These are phyloP conservation scores for Drechslerella stenobrocha DNA, from an alignment of 2,329 filamentous ascomycete genomes.

Conservation along the genomic window DNA sequence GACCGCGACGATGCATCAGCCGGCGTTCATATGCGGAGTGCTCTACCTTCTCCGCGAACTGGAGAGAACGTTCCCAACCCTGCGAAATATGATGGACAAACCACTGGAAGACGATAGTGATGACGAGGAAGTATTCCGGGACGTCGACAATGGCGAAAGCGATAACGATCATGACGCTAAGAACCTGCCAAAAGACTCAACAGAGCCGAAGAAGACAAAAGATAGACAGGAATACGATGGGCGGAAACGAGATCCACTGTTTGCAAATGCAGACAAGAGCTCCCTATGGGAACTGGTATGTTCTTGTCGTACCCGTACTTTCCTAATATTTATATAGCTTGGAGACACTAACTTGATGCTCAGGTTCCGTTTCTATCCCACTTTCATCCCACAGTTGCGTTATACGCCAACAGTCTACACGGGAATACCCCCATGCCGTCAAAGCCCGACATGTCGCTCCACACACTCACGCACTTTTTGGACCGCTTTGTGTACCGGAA, in stretches of 20 bases:
- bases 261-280: slow-evolving; percentile 88
- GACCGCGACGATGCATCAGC: slow-evolving; percentile 77
- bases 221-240: slow-evolving; percentile 69
- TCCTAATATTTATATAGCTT: background rate
- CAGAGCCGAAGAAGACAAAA: slow-evolving; percentile 53
- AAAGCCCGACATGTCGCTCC: slow-evolving; percentile 86
- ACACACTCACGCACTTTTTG: slow-evolving; percentile 91
- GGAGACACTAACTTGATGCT: slow-evolving; percentile 1
- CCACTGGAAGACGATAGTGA: slow-evolving; percentile 77
- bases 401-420: slow-evolving; percentile 76
- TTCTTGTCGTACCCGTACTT: slow-evolving; percentile 39
- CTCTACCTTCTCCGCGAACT: slow-evolving; percentile 85
- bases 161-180: slow-evolving; percentile 34
- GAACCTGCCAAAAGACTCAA: slow-evolving; percentile 47
- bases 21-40: slow-evolving; percentile 89
- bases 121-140: slow-evolving; percentile 72
- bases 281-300: slow-evolving; percentile 88
- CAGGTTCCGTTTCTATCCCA: slow-evolving; percentile 72
- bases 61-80: slow-evolving; percentile 74
- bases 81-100: slow-evolving; percentile 76
- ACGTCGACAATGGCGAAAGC: slow-evolving; percentile 62
- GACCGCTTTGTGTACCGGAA: slow-evolving; percentile 99
- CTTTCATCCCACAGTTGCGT: slow-evolving; percentile 88
- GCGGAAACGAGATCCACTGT: slow-evolving; percentile 78
- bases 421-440: slow-evolving; percentile 71